A percentile compares a stretch with the other conserved stretches of the same genome.
Conservation (phyloP, 1,139 yeast genomes). For the Candida tunisiensis region DNA sequence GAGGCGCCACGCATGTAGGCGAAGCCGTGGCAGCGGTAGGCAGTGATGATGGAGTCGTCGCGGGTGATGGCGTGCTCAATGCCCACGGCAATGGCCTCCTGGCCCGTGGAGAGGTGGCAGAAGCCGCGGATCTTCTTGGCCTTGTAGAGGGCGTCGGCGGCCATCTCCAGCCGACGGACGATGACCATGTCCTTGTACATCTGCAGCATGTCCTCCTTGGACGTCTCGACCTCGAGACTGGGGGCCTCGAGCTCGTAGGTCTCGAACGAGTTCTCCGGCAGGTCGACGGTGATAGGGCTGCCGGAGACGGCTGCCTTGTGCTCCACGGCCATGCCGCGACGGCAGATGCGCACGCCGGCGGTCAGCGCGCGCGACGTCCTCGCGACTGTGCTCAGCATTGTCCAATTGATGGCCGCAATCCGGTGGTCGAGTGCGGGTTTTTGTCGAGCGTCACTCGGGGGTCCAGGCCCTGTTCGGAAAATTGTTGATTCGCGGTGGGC, state of each 20-base stretch:
- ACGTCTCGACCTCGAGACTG: conserved; percentile 63
- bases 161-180: conserved; percentile 96
- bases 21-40: conserved; percentile 98
- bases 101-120: conserved; percentile 98
- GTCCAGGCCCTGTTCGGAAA: too few species aligned
- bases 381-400: too few species aligned
- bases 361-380: too few species aligned
- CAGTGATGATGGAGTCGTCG: conserved; percentile 80
- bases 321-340: too few species aligned
- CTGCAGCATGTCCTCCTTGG: conserved; percentile 63
- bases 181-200: conserved; percentile 95
- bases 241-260: conserved; percentile 50
- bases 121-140: conserved; percentile 98
- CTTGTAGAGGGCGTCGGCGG: conserved; percentile 93
- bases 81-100: conserved; percentile 98
- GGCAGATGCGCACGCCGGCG: too few species aligned
- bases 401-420: too few species aligned
- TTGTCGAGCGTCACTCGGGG: too few species aligned
- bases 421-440: too few species aligned
- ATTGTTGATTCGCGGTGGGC: too few species aligned
- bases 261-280: conserved; percentile 73
- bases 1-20: conserved; percentile 92
- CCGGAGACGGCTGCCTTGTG: too few species aligned
- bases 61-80: conserved; percentile 84
- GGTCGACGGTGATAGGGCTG: conserved; percentile 25